Evolutionary conservation across 2,329 filamentous ascomycete species (phyloP).

Genomic region (Xylariaceae sp.): DNA sequence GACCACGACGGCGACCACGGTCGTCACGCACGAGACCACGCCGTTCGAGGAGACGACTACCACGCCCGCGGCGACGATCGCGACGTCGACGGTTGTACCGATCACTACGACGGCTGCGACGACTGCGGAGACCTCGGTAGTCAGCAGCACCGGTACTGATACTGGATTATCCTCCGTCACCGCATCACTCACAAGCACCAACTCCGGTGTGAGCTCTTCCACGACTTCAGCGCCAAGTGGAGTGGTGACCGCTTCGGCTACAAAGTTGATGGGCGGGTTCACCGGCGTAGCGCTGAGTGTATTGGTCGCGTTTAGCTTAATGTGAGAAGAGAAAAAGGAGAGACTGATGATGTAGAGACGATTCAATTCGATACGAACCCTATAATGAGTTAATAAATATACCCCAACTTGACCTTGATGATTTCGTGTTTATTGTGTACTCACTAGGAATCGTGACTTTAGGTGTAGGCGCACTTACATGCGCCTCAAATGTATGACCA

Average conservation of each 20-base stretch:
- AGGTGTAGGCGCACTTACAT: too few species aligned
- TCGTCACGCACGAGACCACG: slow-evolving; percentile 7
- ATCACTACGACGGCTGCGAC: neutral
- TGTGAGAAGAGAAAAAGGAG: too few species aligned
- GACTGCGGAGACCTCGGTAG: neutral
- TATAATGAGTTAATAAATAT: too few species aligned
- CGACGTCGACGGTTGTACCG: slow-evolving; percentile 5
- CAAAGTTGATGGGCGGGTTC: slow-evolving; percentile 2
- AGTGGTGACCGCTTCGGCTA: slow-evolving; percentile 8
- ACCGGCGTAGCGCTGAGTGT: too few species aligned
- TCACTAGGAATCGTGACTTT: too few species aligned
- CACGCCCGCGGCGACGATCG: slow-evolving; percentile 11
- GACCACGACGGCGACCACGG: slow-evolving; percentile 11
- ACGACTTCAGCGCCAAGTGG: slow-evolving; percentile 2
- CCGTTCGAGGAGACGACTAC: slow-evolving; percentile 10
- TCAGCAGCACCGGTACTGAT: neutral
- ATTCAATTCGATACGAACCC: too few species aligned
- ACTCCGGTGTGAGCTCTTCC: neutral
- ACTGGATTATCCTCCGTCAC: neutral
- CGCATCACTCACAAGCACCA: neutral
- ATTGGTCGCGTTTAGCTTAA: too few species aligned
- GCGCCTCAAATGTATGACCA: too few species aligned
- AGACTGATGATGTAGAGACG: too few species aligned
- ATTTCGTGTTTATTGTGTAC: too few species aligned
- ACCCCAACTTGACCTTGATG: too few species aligned